Base-by-base conservation (phyloP, 2,329 filamentous ascomycete genomes). In the Blastomyces emzantsi region DNA sequence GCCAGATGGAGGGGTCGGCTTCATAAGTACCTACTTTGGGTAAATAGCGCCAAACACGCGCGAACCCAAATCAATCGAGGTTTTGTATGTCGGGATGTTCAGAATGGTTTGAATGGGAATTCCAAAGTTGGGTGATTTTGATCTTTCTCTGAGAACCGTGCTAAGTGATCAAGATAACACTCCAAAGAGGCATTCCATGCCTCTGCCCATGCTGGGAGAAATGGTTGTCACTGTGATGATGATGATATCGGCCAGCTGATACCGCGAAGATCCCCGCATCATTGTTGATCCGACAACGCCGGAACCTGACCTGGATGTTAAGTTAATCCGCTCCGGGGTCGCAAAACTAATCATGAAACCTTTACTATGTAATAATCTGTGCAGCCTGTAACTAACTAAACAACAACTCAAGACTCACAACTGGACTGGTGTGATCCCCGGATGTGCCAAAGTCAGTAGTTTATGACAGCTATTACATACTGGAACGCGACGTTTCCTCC, bases 1-100 rank as follows among this genome's bases (percentile, higher is more conserved):
- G 57, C 57, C 57, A 60, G 57, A 60, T 60, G 57, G 57, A 60
- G 57, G 57, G 57, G 57, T 33, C 47, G 57, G 57, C 57, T 30
- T n/a, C 15, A 30, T 1, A 47, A 45, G 57, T 15, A 43, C 41
- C 41, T 43, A 43, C 41, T 43, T 43, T 15, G 2, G 2, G 41
- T 19, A 43, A 5, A 17, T 28, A 47, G 43, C 47, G 25, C 15
- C 22, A 43, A 45, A 59, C 56, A 41, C 56, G 56, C 30, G 56
- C 52, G 17, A 56, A 33, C 30, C 41, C 11, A 45, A 60, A 47
- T 49, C 43, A 11, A n/a, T 33, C 25, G 28, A 22, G 17, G 52
- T 33, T 47, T 25, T n/a, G 43, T n/a, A 45, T 17, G 9, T 13
- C 28, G n/a, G 22, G 43, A n/a, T 25, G 15, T 1, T 17, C 43